These are phyloP conservation scores for Xylaria cubensis DNA, from an alignment of 495 filamentous ascomycete species.

Conservation along the genomic window DNA sequence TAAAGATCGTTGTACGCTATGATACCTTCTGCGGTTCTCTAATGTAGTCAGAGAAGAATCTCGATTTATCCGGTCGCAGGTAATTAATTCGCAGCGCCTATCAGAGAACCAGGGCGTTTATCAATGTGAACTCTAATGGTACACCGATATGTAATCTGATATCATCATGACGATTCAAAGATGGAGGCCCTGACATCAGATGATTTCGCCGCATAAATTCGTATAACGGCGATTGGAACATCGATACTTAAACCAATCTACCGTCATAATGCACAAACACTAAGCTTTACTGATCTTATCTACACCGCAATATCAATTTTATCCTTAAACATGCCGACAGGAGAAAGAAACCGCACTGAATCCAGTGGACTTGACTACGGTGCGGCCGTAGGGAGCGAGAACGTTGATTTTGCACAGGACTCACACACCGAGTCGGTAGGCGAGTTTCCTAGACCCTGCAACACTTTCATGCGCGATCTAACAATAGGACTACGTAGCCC, in stretches of 20 bases:
- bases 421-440: neutral
- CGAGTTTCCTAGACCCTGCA: neutral
- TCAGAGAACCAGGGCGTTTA: neutral
- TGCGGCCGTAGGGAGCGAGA: neutral
- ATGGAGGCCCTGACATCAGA: neutral
- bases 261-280: neutral
- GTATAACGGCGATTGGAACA: neutral
- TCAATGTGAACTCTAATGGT: constrained; percentile 5
- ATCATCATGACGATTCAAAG: constrained; percentile 20
- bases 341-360: neutral
- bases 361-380: constrained; percentile 11
- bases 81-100: neutral
- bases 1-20: neutral
- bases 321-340: constrained; percentile 7
- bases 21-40: neutral
- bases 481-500: constrained; percentile 1
- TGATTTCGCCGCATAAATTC: neutral
- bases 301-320: neutral
- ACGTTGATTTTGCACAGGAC: constrained; percentile 22
- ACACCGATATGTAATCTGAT: constrained; percentile 2
- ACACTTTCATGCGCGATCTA: neutral
- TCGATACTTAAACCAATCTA: neutral
- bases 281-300: neutral
- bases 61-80: constrained; percentile 4
- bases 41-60: neutral